Evolutionary conservation across 1,139 yeast species (phyloP).

Genomic region (Protomyces macrosporus): DNA sequence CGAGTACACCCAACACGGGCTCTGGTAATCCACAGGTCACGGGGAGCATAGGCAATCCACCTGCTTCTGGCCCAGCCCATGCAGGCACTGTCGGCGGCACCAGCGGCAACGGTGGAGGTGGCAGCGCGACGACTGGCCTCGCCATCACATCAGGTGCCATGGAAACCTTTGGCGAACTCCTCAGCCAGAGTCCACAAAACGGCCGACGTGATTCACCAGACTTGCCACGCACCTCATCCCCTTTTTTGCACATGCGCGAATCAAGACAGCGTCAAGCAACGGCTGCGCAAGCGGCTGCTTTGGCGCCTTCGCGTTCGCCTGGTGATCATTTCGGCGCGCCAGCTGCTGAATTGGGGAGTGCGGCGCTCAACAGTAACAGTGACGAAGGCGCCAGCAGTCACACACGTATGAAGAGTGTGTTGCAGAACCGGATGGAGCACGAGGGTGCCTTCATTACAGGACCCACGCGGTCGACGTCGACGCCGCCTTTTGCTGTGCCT

Average conservation of each 20-base stretch:
- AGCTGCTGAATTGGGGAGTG: constrained; percentile 3
- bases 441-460: constrained; percentile 14
- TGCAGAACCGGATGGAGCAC: constrained; percentile 6
- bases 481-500: constrained; percentile 18
- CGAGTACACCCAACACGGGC: not conserved
- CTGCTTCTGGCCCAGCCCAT: not conserved
- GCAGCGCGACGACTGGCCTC: not conserved
- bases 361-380: constrained; percentile 5
- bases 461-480: constrained; percentile 18
- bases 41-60: not conserved
- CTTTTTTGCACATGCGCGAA: constrained; percentile 7
- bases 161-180: constrained; percentile 12
- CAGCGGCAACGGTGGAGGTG: not conserved
- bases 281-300: constrained; percentile 21
- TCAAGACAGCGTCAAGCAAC: constrained; percentile 20
- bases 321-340: constrained; percentile 16
- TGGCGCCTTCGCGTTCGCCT: constrained; percentile 14
- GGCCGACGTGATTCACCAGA: constrained; percentile 22
- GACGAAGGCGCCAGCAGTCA: constrained; percentile 1
- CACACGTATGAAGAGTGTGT: constrained; percentile 18
- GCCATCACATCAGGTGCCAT: constrained; percentile 3
- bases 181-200: constrained; percentile 21
- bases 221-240: constrained; percentile 7
- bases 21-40: not conserved
- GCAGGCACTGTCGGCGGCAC: not conserved